phyloP scores from a whole-genome alignment of 768 basidiomycete species.

The Cystofilobasidium capitatum region DNA sequence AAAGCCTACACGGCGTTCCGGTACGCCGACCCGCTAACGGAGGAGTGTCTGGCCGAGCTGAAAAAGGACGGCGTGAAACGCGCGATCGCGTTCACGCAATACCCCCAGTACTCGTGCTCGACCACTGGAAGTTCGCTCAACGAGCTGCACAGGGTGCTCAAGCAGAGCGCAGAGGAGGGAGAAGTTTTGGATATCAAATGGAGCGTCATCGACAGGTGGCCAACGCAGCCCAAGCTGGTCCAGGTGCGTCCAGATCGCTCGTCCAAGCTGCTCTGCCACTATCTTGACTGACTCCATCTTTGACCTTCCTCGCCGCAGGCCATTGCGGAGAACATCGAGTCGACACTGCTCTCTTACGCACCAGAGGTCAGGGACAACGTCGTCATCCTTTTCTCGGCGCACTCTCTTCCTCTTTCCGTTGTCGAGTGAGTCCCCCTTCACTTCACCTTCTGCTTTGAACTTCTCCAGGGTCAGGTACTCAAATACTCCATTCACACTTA shows the following conservation, averaged over 20 bases:
- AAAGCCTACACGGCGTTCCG: conserved; percentile 94
- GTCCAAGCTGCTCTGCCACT: not conserved
- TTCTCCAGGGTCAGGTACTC: not conserved
- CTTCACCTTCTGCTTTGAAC: not conserved
- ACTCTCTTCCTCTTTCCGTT: conserved; percentile 94
- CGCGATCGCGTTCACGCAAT: conserved; percentile 94
- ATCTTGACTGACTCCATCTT: conserved; percentile 13
- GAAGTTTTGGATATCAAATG: conserved; percentile 68
- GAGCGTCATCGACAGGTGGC: conserved; percentile 98
- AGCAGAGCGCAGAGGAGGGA: conserved; percentile 38
- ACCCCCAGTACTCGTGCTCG: conserved; percentile 96
- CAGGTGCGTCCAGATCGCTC: conserved; percentile 51
- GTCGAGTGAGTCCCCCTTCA: conserved; percentile 51
- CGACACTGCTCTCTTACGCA: conserved; percentile 61
- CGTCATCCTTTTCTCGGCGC: conserved; percentile 88
- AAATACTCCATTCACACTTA: not conserved
- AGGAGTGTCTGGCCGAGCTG: conserved; percentile 71
- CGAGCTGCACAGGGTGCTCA: conserved; percentile 53
- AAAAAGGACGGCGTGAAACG: conserved; percentile 79
- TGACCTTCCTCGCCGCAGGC: conserved; percentile 48
- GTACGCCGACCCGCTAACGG: conserved; percentile 76
- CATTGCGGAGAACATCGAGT: conserved; percentile 76
- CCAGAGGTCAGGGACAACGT: conserved; percentile 57
- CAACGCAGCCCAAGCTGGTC: conserved; percentile 84
- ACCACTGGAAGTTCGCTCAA: conserved; percentile 97